Evolutionary conservation across 768 basidiomycete genomes (phyloP).

Genomic region (Suillus hirtellus): DNA sequence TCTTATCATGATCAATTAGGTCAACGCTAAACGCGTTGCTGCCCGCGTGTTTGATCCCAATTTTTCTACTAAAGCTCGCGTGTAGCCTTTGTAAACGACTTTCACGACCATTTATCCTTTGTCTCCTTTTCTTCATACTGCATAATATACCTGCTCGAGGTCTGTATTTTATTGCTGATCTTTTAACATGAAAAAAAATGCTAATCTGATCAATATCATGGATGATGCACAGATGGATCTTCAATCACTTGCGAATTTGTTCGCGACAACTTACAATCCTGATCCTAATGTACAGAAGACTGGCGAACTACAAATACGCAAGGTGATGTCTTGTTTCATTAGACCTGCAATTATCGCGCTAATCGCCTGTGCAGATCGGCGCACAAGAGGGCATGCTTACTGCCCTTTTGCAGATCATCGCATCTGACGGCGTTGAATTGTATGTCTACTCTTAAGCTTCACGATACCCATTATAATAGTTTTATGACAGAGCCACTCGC

Average conservation of each 20-base stretch:
- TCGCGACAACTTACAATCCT: conserved; percentile 75
- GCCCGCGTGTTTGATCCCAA: conserved; percentile 9
- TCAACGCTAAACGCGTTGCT: not conserved
- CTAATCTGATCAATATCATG: conserved; percentile 3
- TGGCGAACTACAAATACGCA: conserved; percentile 85
- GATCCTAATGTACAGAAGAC: conserved; percentile 87
- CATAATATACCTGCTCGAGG: conserved; percentile 3
- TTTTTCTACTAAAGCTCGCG: conserved; percentile 14
- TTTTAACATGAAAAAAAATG: not conserved
- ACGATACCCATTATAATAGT: not conserved
- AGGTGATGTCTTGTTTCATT: conserved; percentile 43
- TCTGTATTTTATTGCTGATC: not conserved
- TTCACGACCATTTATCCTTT: conserved; percentile 14
- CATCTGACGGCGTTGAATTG: conserved; percentile 73
- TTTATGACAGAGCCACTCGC: conserved; percentile 61
- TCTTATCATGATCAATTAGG: conserved; percentile 4
- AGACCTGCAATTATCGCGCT: conserved; percentile 5
- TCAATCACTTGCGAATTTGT: conserved; percentile 73
- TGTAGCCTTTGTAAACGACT: conserved; percentile 18
- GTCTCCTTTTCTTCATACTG: conserved; percentile 8
- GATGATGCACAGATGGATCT: conserved; percentile 56
- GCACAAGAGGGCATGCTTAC: conserved; percentile 80
- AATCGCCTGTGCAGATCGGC: conserved; percentile 54
- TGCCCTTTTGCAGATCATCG: conserved; percentile 86
- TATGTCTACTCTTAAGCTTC: conserved; percentile 40